Percentiles rank a stretch among this genome's conserved stretches.
Evolutionary conservation across 208 protist genomes (phyloP).

Genomic region (Leishmania tropica): DNA sequence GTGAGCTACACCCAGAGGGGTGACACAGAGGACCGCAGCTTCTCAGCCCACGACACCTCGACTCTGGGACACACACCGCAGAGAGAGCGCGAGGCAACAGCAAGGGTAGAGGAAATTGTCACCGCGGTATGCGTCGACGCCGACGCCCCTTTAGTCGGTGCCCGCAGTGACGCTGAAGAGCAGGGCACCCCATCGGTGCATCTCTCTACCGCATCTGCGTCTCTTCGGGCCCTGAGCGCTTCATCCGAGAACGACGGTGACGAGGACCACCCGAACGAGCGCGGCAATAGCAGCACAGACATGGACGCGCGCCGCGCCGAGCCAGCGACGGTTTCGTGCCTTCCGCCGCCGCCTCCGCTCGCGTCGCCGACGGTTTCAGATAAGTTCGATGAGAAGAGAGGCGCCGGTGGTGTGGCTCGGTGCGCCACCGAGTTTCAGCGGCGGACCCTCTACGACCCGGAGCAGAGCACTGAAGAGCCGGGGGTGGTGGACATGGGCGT

Average conservation of each 20-base stretch:
- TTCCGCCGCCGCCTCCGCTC: slow-evolving; percentile 11
- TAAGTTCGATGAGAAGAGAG: neutral
- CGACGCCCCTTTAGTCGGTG: neutral
- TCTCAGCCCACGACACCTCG: slow-evolving; percentile 10
- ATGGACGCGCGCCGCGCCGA: slow-evolving; percentile 3
- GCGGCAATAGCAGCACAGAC: neutral
- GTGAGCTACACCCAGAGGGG: slow-evolving; percentile 27
- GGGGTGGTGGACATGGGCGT: slow-evolving; percentile 7
- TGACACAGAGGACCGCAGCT: slow-evolving; percentile 19
- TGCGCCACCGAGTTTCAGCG: neutral
- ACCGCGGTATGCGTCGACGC: neutral
- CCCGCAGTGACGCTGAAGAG: neutral
- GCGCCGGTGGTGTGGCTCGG: neutral
- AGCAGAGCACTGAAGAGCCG: neutral
- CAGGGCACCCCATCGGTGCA: slow-evolving; percentile 9
- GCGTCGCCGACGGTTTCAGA: neutral
- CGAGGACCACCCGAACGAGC: neutral
- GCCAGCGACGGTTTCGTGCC: slow-evolving; percentile 11
- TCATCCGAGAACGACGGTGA: slow-evolving; percentile 5
- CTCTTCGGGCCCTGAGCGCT: neutral
- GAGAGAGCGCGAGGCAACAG: neutral
- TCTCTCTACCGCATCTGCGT: slow-evolving; percentile 8
- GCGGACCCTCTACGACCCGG: slow-evolving; percentile 4
- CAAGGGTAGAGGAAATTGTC: neutral
- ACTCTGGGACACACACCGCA: neutral